phyloP scores from a whole-genome alignment of 2,329 filamentous ascomycete genomes.

The Didymella exigua region DNA sequence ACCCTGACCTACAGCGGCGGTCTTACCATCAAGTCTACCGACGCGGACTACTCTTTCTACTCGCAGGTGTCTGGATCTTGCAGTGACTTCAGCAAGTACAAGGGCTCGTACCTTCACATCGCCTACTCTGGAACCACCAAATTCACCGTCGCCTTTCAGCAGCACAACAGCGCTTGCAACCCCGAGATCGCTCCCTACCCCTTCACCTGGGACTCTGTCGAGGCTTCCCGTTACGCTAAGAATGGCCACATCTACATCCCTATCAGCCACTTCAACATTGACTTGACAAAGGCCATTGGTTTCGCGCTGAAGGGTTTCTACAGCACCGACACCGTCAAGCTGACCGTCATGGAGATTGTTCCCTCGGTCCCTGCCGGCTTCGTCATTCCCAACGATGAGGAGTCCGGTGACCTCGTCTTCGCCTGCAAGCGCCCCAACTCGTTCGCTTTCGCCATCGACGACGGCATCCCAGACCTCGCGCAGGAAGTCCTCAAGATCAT shows the following conservation, averaged over 20 bases:
- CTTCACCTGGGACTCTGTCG: conserved; percentile 70
- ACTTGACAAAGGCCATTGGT: conserved; percentile 62
- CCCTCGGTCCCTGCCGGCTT: conserved; percentile 58
- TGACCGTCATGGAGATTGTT: conserved; percentile 67
- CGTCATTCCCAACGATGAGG: conserved; percentile 63
- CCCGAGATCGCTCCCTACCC: conserved; percentile 63
- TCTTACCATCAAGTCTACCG: conserved; percentile 62
- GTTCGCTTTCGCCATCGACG: conserved; percentile 75
- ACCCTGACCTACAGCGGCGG: conserved; percentile 58
- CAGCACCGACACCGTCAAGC: conserved; percentile 55
- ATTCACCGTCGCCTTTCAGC: conserved; percentile 69
- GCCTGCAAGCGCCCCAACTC: conserved; percentile 70
- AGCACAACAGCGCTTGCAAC: conserved; percentile 68
- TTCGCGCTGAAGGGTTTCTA: conserved; percentile 71
- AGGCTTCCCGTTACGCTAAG: conserved; percentile 65
- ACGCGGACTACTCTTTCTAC: conserved; percentile 67
- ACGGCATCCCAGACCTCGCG: conserved; percentile 65
- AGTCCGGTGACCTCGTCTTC: conserved; percentile 66
- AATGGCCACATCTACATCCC: conserved; percentile 68
- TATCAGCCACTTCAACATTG: conserved; percentile 68
- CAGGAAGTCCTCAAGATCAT: conserved; percentile 67
- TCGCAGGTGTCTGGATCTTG: conserved; percentile 63
- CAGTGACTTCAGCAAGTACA: conserved; percentile 61
- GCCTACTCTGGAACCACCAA: conserved; percentile 65
- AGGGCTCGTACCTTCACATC: conserved; percentile 67